Evolutionary conservation across 2,329 filamentous ascomycete genomes (phyloP), one percentile per base, ranked within the genome.

Genomic region (Aspergillus oerlinghausenensis): DNA sequence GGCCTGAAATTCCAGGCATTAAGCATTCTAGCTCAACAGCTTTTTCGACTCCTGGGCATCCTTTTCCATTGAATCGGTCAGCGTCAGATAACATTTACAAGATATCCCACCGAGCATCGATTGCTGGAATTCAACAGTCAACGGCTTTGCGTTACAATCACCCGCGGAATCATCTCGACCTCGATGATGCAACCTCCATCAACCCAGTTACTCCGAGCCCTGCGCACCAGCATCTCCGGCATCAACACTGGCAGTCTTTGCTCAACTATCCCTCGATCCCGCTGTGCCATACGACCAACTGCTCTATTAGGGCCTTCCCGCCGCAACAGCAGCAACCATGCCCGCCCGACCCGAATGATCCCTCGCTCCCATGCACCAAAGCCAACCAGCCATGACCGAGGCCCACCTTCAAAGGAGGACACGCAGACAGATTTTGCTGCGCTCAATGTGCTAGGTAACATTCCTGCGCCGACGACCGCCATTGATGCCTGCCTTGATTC

Each of bases 401-500:
- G 84, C 11, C 85, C 85, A 0, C 68, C 75, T n/a, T 84, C 81
- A 45, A 73, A 77, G 42, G 85, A 88, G 77, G 77, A 82, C 51
- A 87, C 85, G 1, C 84, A 84, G 64, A 88, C 86, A 2, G 88
- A 94, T 74, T 91, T 97, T 64, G 78, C 76, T 45, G 81, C 83
- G 14, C 81, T 97, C 62, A 87, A 99, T 71, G 87, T 99, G 6
- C 81, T 97, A 4, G 87, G 84, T 43, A 86, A 85, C 63, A 85
- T 86, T 1, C 88, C 91, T 0, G 80, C 84, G 3, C 94, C 93
- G 0, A 86, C 91, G 0, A 96, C 91, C 0, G 86, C 86, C 1
- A 85, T 99, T 49, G 92, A 97, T 65, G 86, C 88, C 5, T 96
- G 90, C 75, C 84, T 89, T 57, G 78, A 82, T 58, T 87, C 93